Evolutionary conservation across 768 basidiomycete genomes (phyloP), one percentile per base, ranked within the genome.

Genomic region (Boletus rex-veris): DNA sequence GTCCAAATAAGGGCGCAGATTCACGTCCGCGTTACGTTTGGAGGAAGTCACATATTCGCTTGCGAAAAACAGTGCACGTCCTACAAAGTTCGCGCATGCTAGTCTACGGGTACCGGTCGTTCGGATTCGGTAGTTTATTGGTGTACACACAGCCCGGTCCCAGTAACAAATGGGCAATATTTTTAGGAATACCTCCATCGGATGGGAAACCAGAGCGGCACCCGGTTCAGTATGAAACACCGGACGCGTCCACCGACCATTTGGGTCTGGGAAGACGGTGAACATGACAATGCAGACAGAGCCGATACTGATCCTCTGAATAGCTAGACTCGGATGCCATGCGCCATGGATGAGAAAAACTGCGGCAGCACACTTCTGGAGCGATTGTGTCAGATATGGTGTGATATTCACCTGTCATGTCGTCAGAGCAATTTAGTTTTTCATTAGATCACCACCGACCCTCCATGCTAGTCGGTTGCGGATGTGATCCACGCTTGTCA

Each of bases 321-420:
- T 42, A 36, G 35, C 35, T 15, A 36, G 12, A 55, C 26, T 38
- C 18, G 28, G 12, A 45, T 49, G 38, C 4, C 38, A 16, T 30
- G 30, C 40, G 21, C 44, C 15, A 41, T 37, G 50, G 44, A 37
- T 18, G 31, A 43, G 46, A 28, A 44, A 24, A 14, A 14, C 2
- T 16, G 3, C n/a, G 28, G 6, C 16, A 30, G 33, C 18, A 35
- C 45, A 21, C 35, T n/a, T 45, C 18, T 38, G 33, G 18, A n/a
- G 47, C 37, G 45, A 45, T 31, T 18, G 26, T 9, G 50, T 35
- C 36, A 15, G 59, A n/a, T 11, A 8, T 38, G 21, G 36, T 24
- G 36, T 19, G 21, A 49, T 39, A 48, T 5, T 15, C 18, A 51
- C n/a, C n/a, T 44, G 54, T 54, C 48, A 56, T 33, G 33, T 62